Conservation (phyloP, 2,329 filamentous ascomycete genomes). For the Phyllosticta citriasiana region DNA sequence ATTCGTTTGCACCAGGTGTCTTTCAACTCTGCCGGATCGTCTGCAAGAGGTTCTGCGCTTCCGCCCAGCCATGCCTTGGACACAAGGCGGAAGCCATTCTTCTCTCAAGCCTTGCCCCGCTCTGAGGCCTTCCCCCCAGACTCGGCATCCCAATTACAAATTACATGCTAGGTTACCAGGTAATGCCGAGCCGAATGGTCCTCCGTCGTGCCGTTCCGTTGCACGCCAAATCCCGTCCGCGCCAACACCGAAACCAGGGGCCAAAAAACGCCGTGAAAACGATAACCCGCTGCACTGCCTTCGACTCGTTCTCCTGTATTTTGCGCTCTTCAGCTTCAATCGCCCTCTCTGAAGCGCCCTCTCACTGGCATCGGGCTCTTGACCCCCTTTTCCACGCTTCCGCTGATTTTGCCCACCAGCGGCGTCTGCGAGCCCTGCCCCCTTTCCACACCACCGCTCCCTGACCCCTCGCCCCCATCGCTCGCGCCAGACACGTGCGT, state of each 20-base stretch:
- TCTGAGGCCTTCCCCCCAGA: not conserved
- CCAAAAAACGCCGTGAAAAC: not conserved
- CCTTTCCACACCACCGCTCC: not conserved
- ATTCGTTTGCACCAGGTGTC: not conserved
- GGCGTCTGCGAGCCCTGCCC: not conserved
- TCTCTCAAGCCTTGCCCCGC: not conserved
- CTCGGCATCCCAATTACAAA: not conserved
- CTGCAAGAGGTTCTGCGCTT: not conserved
- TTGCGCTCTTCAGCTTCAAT: not conserved
- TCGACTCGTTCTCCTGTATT: not conserved
- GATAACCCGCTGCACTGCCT: not conserved
- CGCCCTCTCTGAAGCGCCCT: constrained; percentile 4
- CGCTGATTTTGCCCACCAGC: constrained; percentile 5
- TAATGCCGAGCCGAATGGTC: not conserved
- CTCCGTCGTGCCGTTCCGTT: not conserved
- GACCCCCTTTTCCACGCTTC: constrained; percentile 2
- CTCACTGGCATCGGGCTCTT: not conserved
- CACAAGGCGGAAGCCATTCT: not conserved
- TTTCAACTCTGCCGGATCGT: not conserved
- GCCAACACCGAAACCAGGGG: not conserved
- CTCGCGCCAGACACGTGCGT: not conserved
- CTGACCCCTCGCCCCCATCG: not conserved
- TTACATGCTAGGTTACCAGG: not conserved
- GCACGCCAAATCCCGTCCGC: not conserved
- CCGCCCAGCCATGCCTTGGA: not conserved